Percentiles rank a stretch among this genome's conserved stretches.
phyloP scores from a whole-genome alignment of 1,139 yeast species.

The Yamadazyma atlantica region DNA sequence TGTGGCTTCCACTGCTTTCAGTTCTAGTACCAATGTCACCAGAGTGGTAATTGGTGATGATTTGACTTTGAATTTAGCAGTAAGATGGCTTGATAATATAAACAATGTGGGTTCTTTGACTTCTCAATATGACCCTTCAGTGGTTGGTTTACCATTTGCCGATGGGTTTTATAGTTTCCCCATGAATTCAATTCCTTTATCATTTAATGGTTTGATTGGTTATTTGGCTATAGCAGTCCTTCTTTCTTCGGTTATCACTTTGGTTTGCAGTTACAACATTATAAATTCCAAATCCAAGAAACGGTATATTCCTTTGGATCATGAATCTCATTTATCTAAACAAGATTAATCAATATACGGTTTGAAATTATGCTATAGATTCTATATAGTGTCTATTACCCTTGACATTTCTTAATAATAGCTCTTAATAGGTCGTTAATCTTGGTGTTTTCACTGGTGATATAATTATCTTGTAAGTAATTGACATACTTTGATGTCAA shows the following conservation, averaged over 20 bases:
- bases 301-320: slow-evolving; percentile 24
- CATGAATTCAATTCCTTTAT: slow-evolving; percentile 25
- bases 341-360: slow-evolving; percentile 21
- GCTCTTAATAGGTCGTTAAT: slow-evolving; percentile 35
- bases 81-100: slow-evolving; percentile 53
- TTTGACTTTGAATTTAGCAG: slow-evolving; percentile 56
- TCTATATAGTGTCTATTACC: slow-evolving; percentile 1
- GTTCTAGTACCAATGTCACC: slow-evolving; percentile 63
- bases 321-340: slow-evolving; percentile 27
- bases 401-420: slow-evolving; percentile 31
- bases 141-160: slow-evolving; percentile 30
- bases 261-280: slow-evolving; percentile 25
- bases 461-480: slow-evolving; percentile 30
- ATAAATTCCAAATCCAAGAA: slow-evolving; percentile 20
- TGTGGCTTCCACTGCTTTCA: slow-evolving; percentile 57
- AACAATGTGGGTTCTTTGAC: slow-evolving; percentile 7
- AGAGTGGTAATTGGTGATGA: slow-evolving; percentile 66
- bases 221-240: slow-evolving; percentile 25
- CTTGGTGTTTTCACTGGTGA: slow-evolving; percentile 23
- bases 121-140: slow-evolving; percentile 12
- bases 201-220: slow-evolving; percentile 22
- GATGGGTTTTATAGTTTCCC: slow-evolving; percentile 48
- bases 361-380: neutral
- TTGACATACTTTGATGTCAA: slow-evolving; percentile 48
- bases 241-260: slow-evolving; percentile 25